These are phyloP conservation scores for Sugiyamaella floridensis DNA, from an alignment of 805 yeast genomes.

Conservation along the genomic window DNA sequence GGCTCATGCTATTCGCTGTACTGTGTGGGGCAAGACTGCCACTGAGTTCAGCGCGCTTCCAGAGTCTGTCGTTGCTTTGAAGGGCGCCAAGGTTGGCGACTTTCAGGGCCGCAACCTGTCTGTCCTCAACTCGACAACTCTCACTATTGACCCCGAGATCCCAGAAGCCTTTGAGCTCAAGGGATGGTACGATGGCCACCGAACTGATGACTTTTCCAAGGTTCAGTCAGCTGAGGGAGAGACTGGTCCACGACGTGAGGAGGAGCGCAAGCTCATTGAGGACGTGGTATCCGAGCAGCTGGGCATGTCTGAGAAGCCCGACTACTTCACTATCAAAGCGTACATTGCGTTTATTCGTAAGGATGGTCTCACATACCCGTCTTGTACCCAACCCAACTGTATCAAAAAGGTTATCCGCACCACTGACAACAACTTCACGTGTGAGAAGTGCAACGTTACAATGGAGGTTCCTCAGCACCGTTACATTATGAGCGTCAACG, in stretches of 20 bases:
- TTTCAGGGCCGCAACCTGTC: conserved; percentile 82
- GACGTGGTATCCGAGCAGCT: conserved; percentile 60
- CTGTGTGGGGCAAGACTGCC: conserved; percentile 89
- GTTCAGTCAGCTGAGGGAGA: conserved; percentile 36
- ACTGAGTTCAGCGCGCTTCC: conserved; percentile 58
- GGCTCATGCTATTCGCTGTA: conserved; percentile 65
- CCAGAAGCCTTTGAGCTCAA: conserved; percentile 80
- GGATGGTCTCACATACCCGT: conserved; percentile 81
- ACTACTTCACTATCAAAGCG: conserved; percentile 70
- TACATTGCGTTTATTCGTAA: conserved; percentile 55
- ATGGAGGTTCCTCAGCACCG: conserved; percentile 68
- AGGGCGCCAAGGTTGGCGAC: conserved; percentile 84
- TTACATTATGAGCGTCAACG: conserved; percentile 66
- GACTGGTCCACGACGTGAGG: conserved; percentile 31
- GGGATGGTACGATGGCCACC: conserved; percentile 93
- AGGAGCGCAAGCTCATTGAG: conserved; percentile 54
- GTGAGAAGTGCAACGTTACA: conserved; percentile 80
- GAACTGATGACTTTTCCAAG: conserved; percentile 51
- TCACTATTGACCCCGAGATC: conserved; percentile 77
- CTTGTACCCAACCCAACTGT: conserved; percentile 68
- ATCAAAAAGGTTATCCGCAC: conserved; percentile 76
- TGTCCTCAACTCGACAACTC: conserved; percentile 68
- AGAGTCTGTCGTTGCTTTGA: conserved; percentile 74
- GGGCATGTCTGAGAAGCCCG: conserved; percentile 73
- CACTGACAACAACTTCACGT: conserved; percentile 75